Evolutionary conservation across 208 protist genomes (phyloP).

Genomic region (Trypanosoma lewisi): DNA sequence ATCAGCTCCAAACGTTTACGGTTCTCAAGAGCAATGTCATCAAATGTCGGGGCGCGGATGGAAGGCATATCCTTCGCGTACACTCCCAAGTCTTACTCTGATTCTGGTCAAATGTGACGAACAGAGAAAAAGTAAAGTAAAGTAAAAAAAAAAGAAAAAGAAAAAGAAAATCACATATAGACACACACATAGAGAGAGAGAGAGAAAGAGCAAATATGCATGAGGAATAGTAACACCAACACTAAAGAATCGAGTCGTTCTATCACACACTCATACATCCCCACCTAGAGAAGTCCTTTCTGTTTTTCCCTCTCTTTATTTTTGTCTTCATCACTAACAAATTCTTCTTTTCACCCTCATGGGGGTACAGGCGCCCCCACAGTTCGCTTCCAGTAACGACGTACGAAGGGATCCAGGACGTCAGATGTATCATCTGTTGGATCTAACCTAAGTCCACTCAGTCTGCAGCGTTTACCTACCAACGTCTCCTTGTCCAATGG

Average conservation of each 20-base stretch:
- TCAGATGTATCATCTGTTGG: neutral
- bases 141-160: slow-evolving; percentile 11
- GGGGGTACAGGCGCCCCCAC: neutral
- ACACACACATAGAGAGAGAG: neutral
- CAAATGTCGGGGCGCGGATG: slow-evolving; percentile 28
- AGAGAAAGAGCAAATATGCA: neutral
- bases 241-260: too few relatives aligned
- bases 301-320: neutral
- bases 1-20: slow-evolving; percentile 35
- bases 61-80: slow-evolving; percentile 12
- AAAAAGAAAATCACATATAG: neutral
- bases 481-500: slow-evolving; percentile 17
- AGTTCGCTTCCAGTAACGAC: slow-evolving; percentile 17
- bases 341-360: too few relatives aligned
- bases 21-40: slow-evolving; percentile 55
- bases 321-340: too few relatives aligned
- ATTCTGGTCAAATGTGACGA: neutral
- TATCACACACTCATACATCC: too few relatives aligned
- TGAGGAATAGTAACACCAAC: slow-evolving; percentile 2
- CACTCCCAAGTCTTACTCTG: slow-evolving; percentile 2
- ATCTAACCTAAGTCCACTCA: slow-evolving; percentile 21
- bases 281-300: too few relatives aligned
- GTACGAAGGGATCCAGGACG: slow-evolving; percentile 14
- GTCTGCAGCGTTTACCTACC: slow-evolving; percentile 2
- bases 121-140: neutral